phyloP scores from a whole-genome alignment of 805 yeast genomes.

The Wickerhamiella parazyma region DNA sequence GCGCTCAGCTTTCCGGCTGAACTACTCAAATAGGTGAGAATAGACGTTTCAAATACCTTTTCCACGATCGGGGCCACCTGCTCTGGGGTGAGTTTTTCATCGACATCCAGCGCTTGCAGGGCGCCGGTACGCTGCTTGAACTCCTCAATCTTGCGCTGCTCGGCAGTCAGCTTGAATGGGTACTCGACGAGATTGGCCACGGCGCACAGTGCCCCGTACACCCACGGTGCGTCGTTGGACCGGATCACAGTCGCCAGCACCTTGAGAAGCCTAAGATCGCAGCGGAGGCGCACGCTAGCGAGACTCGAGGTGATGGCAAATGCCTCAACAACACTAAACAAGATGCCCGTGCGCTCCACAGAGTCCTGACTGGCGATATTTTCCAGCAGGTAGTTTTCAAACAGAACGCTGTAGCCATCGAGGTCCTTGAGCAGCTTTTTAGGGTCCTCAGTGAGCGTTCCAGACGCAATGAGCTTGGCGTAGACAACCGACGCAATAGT shows the following conservation, averaged over 20 bases:
- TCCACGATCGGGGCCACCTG: constrained; percentile 19
- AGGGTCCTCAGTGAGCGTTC: constrained; percentile 16
- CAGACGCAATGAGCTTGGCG: constrained; percentile 24
- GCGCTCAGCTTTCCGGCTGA: constrained; percentile 17
- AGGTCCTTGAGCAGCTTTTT: constrained; percentile 16
- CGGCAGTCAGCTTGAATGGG: constrained; percentile 23
- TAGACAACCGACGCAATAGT: constrained; percentile 25
- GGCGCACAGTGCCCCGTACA: constrained; percentile 24
- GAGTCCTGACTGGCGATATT: not conserved
- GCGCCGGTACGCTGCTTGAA: constrained; percentile 23
- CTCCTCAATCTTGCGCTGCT: constrained; percentile 20
- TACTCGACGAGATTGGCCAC: constrained; percentile 24
- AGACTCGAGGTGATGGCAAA: constrained; percentile 26
- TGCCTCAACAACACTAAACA: constrained; percentile 25
- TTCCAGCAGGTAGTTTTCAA: constrained; percentile 20
- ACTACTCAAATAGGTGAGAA: constrained; percentile 18
- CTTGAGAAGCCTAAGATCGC: constrained; percentile 11
- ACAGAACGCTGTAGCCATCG: constrained; percentile 20
- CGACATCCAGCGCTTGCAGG: constrained; percentile 10
- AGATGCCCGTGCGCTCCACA: not conserved
- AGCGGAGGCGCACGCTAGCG: constrained; percentile 21
- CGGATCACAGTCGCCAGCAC: constrained; percentile 9
- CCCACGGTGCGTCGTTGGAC: constrained; percentile 19
- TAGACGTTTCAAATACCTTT: constrained; percentile 19
- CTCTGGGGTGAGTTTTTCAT: constrained; percentile 13